Conservation (phyloP, 2,329 filamentous ascomycete species). For the Fusarium cicatricum region DNA sequence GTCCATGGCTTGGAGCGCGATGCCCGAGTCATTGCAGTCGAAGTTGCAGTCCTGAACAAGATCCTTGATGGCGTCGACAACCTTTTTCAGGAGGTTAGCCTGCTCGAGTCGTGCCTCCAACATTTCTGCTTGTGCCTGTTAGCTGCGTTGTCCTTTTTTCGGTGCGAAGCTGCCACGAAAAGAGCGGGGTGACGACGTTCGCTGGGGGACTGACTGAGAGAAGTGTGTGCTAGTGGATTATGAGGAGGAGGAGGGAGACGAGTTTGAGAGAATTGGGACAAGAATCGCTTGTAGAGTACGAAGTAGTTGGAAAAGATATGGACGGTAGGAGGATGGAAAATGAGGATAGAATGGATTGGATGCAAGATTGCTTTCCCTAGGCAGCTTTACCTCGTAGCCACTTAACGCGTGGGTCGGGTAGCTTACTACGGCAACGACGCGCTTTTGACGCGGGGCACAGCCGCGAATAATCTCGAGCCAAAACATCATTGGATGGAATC, state of each 20-base stretch:
- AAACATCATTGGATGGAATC: no score
- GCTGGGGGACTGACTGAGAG: slow-evolving; percentile 28
- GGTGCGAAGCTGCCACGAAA: slow-evolving; percentile 27
- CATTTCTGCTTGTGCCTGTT: slow-evolving; percentile 61
- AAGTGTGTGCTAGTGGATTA: background rate
- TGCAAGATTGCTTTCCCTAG: slow-evolving; percentile 26
- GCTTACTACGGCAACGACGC: slow-evolving; percentile 11
- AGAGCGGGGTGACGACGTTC: slow-evolving; percentile 26
- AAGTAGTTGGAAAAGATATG: background rate
- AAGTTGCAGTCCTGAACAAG: slow-evolving; percentile 99
- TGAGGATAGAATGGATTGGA: slow-evolving; percentile 15
- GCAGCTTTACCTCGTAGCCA: slow-evolving; percentile 29
- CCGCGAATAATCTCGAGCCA: background rate
- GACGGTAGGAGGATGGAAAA: slow-evolving; percentile 8
- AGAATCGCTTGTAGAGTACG: background rate
- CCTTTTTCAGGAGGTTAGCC: slow-evolving; percentile 94
- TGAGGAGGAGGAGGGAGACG: background rate
- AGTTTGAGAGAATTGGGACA: background rate
- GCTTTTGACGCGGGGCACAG: slow-evolving; percentile 8
- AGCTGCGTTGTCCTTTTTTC: slow-evolving; percentile 1
- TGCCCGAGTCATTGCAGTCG: slow-evolving; percentile 99
- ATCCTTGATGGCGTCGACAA: slow-evolving; percentile 99
- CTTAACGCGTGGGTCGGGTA: slow-evolving; percentile 25
- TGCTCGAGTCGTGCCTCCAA: slow-evolving; percentile 98
- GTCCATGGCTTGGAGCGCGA: slow-evolving; percentile 99